Percentiles rank a stretch among this genome's conserved stretches.
These are phyloP conservation scores for Phyllachora maydis DNA, from an alignment of 2,329 filamentous ascomycete genomes.

Conservation along the genomic window DNA sequence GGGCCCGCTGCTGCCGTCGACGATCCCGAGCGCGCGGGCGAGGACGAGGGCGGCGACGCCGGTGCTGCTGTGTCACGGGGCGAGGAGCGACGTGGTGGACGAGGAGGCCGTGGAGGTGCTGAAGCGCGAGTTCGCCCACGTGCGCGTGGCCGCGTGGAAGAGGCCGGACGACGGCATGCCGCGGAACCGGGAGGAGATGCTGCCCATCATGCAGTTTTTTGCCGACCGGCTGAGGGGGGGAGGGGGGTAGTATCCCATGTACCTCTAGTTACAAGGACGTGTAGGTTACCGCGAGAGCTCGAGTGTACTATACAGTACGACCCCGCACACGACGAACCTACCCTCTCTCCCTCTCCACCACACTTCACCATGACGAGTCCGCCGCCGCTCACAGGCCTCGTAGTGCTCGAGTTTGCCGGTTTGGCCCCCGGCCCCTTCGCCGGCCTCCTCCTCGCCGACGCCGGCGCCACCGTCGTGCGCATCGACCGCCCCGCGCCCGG, in stretches of 20 bases:
- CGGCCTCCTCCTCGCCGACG: slow-evolving; percentile 73
- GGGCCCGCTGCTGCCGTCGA: slow-evolving; percentile 30
- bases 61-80: slow-evolving; percentile 38
- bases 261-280: no score
- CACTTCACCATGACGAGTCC: slow-evolving; percentile 12
- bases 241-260: slow-evolving; percentile 5
- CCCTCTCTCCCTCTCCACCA: background rate
- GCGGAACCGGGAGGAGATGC: slow-evolving; percentile 61
- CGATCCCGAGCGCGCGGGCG: slow-evolving; percentile 21
- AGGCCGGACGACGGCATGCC: slow-evolving; percentile 65
- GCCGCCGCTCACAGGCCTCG: slow-evolving; percentile 26
- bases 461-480: slow-evolving; percentile 72
- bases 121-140: slow-evolving; percentile 43
- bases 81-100: slow-evolving; percentile 23
- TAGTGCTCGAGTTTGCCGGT: slow-evolving; percentile 38
- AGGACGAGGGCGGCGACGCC: slow-evolving; percentile 39
- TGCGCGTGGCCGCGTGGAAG: slow-evolving; percentile 49
- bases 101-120: slow-evolving; percentile 41
- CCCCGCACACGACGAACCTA: no score
- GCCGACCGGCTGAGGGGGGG: slow-evolving; percentile 33
- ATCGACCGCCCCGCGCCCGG: slow-evolving; percentile 46
- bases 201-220: slow-evolving; percentile 76
- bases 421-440: slow-evolving; percentile 61
- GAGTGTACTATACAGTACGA: no score
- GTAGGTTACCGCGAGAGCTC: no score